A percentile compares a stretch with the other conserved stretches of the same genome.
phyloP scores from a whole-genome alignment of 495 filamentous ascomycete genomes.

The Lentithecium fluviatile region DNA sequence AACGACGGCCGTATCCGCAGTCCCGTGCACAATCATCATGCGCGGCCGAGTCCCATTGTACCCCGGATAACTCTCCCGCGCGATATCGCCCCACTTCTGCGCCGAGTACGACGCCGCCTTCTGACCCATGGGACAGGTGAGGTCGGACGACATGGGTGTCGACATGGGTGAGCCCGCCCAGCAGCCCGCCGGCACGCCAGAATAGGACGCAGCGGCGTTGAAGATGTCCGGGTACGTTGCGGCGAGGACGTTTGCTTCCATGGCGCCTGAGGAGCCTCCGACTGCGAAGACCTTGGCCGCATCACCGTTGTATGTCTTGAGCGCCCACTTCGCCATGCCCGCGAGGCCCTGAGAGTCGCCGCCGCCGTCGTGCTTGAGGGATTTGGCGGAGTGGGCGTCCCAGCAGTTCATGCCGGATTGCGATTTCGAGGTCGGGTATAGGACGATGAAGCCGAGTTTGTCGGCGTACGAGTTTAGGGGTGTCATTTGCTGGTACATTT shows the following conservation, averaged over 20 bases:
- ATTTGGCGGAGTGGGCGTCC: constrained; percentile 55
- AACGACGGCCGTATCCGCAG: constrained; percentile 49
- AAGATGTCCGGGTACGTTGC: constrained; percentile 46
- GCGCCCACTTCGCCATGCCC: constrained; percentile 58
- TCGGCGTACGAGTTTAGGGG: constrained; percentile 54
- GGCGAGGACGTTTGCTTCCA: constrained; percentile 50
- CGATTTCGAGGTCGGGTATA: constrained; percentile 52
- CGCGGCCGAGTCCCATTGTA: constrained; percentile 45
- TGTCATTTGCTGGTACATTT: constrained; percentile 49
- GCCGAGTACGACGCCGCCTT: constrained; percentile 44
- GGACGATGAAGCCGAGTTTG: not conserved
- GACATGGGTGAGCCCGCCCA: too few relatives aligned
- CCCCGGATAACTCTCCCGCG: constrained; percentile 48
- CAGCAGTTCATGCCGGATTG: constrained; percentile 54
- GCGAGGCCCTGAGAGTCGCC: constrained; percentile 58
- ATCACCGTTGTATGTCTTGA: constrained; percentile 51
- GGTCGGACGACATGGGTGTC: too few relatives aligned
- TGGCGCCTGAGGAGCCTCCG: constrained; percentile 56
- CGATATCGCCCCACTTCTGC: constrained; percentile 51
- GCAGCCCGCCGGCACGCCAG: constrained; percentile 52
- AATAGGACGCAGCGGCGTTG: constrained; percentile 50
- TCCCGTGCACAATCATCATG: constrained; percentile 52
- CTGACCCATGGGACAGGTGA: constrained; percentile 47
- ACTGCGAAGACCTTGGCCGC: constrained; percentile 48
- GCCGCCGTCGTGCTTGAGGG: constrained; percentile 57